A percentile compares a stretch with the other conserved stretches of the same genome.
These are phyloP conservation scores for Cladorrhinum sp. DNA, from an alignment of 2,329 filamentous ascomycete species.

Conservation along the genomic window DNA sequence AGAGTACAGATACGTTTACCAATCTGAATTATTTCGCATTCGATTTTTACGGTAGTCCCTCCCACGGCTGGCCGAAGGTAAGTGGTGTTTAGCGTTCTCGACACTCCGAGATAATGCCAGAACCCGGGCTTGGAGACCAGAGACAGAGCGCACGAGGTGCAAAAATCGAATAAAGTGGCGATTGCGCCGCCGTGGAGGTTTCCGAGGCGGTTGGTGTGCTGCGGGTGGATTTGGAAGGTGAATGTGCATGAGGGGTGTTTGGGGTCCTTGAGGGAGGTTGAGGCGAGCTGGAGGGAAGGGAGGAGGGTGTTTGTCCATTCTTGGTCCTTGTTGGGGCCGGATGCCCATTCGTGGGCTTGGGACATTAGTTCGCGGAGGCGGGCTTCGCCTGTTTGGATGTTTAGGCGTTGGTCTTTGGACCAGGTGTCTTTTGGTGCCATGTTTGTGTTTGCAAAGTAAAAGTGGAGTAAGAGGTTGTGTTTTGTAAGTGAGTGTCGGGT, in stretches of 20 bases:
- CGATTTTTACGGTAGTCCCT: constrained; percentile 50
- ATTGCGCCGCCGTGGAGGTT: constrained; percentile 63
- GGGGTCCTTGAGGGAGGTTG: constrained; percentile 33
- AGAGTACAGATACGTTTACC: constrained; percentile 55
- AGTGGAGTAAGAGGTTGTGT: too few relatives aligned
- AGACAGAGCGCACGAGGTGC: constrained; percentile 58
- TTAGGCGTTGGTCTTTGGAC: not conserved
- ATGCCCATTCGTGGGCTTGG: constrained; percentile 10
- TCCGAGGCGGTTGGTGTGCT: constrained; percentile 51
- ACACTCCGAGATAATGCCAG: constrained; percentile 63
- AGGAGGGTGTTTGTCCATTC: constrained; percentile 44
- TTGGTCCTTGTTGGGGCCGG: constrained; percentile 10
- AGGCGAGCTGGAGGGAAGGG: constrained; percentile 41
- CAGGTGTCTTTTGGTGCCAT: not conserved
- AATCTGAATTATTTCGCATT: constrained; percentile 56
- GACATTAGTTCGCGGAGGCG: constrained; percentile 16
- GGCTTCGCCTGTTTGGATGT: constrained; percentile 15
- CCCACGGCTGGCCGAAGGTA: constrained; percentile 61
- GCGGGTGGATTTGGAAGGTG: constrained; percentile 32
- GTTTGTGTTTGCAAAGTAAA: too few relatives aligned
- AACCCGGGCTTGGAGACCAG: constrained; percentile 57
- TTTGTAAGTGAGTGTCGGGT: not conserved
- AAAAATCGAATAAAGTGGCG: constrained; percentile 65
- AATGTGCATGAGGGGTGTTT: constrained; percentile 39
- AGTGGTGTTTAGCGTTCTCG: constrained; percentile 62